These are phyloP conservation scores for Ustilago shanxiensis DNA, from an alignment of 1,284 basidiomycete genomes.

Conservation along the genomic window DNA sequence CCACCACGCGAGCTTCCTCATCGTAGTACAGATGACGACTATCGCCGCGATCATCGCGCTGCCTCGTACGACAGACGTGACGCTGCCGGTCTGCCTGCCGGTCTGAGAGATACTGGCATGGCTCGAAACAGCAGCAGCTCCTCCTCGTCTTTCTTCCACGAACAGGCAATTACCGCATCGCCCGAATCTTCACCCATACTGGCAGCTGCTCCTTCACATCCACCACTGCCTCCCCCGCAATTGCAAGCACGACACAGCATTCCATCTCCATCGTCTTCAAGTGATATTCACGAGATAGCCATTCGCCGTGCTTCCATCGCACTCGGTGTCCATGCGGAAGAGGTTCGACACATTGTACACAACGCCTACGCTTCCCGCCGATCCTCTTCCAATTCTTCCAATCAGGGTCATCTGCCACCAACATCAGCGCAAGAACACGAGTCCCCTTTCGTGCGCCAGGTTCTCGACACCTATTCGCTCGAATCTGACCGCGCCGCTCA, in stretches of 20 bases:
- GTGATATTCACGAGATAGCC: slow-evolving; percentile 23
- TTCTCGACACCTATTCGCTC: slow-evolving; percentile 30
- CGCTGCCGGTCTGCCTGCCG: background rate
- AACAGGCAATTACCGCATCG: slow-evolving; percentile 27
- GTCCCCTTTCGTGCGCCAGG: slow-evolving; percentile 18
- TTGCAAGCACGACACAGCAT: slow-evolving; percentile 25
- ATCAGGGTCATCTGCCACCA: slow-evolving; percentile 4
- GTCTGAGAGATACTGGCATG: background rate
- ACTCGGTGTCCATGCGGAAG: slow-evolving; percentile 23
- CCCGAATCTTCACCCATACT: slow-evolving; percentile 37
- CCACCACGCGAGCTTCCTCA: background rate
- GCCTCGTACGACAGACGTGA: background rate
- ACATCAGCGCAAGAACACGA: background rate
- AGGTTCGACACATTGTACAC: slow-evolving; percentile 35
- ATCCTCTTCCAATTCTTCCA: slow-evolving; percentile 14
- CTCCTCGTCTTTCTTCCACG: slow-evolving; percentile 32
- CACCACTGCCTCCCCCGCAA: slow-evolving; percentile 6
- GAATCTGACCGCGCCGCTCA: slow-evolving; percentile 27
- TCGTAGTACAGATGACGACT: slow-evolving; percentile 1
- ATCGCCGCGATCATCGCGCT: background rate
- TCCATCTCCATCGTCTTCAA: background rate
- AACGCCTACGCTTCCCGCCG: slow-evolving; percentile 15
- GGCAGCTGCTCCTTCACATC: background rate
- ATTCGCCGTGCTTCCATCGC: slow-evolving; percentile 34
- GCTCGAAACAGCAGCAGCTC: slow-evolving; percentile 7